Evolutionary conservation across 805 yeast species (phyloP), one percentile per base, ranked within the genome.

Genomic region (Candida broadrunensis): DNA sequence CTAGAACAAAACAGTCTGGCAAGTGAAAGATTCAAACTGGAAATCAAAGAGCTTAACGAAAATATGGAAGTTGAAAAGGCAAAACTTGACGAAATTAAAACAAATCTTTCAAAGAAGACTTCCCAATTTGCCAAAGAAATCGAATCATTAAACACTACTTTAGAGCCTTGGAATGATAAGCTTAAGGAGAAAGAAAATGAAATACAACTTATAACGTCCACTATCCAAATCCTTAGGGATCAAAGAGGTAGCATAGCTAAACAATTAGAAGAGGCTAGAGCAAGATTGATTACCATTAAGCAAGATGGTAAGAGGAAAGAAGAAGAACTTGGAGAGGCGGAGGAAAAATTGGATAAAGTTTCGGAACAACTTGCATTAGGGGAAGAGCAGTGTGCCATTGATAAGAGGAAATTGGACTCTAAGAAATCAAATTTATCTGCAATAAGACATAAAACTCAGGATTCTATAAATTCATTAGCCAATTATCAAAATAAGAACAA

Each of bases 141-240:
- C 38, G 85, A 79, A 48, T 51, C 54, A 12, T 63, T 81, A 30
- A 90, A 87, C 56, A 72, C 70, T 6, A 72, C 83, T 44, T 63
- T 88, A 5, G 90, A 86, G 49, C 99, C 98, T 0, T 88, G 95
- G 90, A 80, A 79, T 44, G 82, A 76, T 20, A 75, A 80, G 47
- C 64, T 89, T 23, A 81, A 77, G 44, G 73, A 75, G 13, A 81
- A 82, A 42, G 80, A 80, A 41, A 75, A 85, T 12, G 80, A 80
- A 35, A 74, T 85, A 6, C 76, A 81, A 37, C 73, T 87, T n/a
- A 77, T 81, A 3, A 71, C 77, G 38, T 77, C 87, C 6, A 79
- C 83, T 44, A 71, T 87, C n/a, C 77, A 78, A 18, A 72, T 87
- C 58, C 53, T 85, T 7, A 54, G 64, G 17, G 75, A 71, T 14